A percentile compares a stretch with the other conserved stretches of the same genome.
These are phyloP conservation scores for Geotrichum australiense DNA, from an alignment of 1,139 yeast genomes.

Conservation along the genomic window DNA sequence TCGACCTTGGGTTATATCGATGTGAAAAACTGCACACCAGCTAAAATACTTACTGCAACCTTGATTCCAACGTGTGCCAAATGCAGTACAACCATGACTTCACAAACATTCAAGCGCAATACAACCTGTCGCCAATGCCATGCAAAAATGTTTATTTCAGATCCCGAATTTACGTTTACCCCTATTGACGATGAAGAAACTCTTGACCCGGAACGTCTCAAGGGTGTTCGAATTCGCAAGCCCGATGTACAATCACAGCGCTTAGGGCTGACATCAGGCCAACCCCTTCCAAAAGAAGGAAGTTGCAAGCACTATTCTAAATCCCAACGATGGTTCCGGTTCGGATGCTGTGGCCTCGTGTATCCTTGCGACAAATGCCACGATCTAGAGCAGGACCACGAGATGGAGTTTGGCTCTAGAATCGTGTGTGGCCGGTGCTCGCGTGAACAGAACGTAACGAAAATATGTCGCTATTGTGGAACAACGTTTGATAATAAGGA, in stretches of 20 bases:
- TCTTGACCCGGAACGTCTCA: conserved; percentile 20
- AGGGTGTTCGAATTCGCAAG: conserved; percentile 20
- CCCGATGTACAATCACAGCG: conserved; percentile 24
- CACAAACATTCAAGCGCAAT: conserved; percentile 29
- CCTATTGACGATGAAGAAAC: conserved; percentile 29
- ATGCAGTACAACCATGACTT: conserved; percentile 28
- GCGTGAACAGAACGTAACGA: conserved; percentile 37
- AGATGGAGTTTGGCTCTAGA: conserved; percentile 35
- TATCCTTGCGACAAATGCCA: conserved; percentile 41
- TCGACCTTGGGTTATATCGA: conserved; percentile 35
- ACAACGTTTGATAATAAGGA: conserved; percentile 31
- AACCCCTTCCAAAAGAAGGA: conserved; percentile 37
- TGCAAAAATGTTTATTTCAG: conserved; percentile 30
- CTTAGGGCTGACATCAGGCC: conserved; percentile 35
- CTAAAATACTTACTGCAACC: conserved; percentile 34
- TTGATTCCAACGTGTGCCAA: conserved; percentile 36
- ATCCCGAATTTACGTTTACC: conserved; percentile 32
- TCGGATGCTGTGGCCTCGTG: conserved; percentile 39
- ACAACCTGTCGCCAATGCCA: conserved; percentile 36
- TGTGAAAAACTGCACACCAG: conserved; percentile 33
- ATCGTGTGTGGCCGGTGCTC: conserved; percentile 42
- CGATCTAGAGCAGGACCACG: conserved; percentile 35
- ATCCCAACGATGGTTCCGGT: conserved; percentile 40
- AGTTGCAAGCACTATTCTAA: conserved; percentile 38
- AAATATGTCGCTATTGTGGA: conserved; percentile 33